These are phyloP conservation scores for Epichloe sp. DNA, from an alignment of 2,329 filamentous ascomycete species.

Conservation along the genomic window DNA sequence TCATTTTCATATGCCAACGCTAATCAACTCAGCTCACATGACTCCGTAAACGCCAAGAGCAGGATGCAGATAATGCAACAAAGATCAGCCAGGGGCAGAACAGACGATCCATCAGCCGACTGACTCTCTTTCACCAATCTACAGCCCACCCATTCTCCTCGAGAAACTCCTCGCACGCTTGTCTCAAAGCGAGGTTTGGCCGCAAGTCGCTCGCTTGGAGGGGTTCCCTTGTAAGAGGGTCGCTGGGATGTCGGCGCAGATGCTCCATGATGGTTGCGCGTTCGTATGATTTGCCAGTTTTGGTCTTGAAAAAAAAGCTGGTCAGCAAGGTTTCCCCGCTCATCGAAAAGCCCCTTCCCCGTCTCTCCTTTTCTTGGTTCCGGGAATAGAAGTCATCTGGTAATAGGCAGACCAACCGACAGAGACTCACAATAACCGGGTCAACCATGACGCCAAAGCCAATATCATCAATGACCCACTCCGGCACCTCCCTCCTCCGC, in stretches of 20 bases:
- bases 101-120: no score
- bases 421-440: slow-evolving; percentile 40
- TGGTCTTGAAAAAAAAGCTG: slow-evolving; percentile 37
- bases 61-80: neutral
- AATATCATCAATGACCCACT: slow-evolving; percentile 67
- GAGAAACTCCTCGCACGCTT: slow-evolving; percentile 76
- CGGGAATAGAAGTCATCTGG: no score
- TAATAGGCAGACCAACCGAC: no score
- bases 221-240: slow-evolving; percentile 73
- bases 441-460: slow-evolving; percentile 63
- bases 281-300: slow-evolving; percentile 84
- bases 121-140: slow-evolving; percentile 53
- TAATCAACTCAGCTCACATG: neutral
- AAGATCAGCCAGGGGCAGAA: no score
- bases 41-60: neutral
- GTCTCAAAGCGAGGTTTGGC: slow-evolving; percentile 68
- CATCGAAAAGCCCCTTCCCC: neutral
- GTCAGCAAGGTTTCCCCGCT: neutral
- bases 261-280: slow-evolving; percentile 76
- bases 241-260: slow-evolving; percentile 57
- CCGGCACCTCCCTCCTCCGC: slow-evolving; percentile 49
- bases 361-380: no score
- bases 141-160: slow-evolving; percentile 83
- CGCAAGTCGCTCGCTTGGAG: slow-evolving; percentile 57
- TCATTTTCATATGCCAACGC: neutral